Conservation (phyloP, 768 basidiomycete genomes). For the Paxillus involutus region DNA sequence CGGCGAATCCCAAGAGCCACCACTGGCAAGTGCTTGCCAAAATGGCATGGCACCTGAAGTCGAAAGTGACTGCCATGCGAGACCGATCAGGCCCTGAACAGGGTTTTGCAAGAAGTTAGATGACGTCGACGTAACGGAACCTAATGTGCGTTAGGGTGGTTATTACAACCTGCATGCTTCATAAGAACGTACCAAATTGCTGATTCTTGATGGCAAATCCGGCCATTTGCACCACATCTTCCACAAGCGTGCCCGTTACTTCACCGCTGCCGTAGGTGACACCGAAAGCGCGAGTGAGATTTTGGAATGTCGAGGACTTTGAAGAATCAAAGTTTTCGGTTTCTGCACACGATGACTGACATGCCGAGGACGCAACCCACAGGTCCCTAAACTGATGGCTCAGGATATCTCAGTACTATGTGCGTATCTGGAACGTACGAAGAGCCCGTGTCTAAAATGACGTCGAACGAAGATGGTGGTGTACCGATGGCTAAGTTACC, state of each 20-base stretch:
- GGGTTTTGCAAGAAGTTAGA: slow-evolving; percentile 46
- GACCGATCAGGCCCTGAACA: slow-evolving; percentile 71
- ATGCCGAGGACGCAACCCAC: slow-evolving; percentile 44
- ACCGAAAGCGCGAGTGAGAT: slow-evolving; percentile 31
- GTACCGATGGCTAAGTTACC: slow-evolving; percentile 43
- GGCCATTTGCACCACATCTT: slow-evolving; percentile 74
- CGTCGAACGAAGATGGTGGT: slow-evolving; percentile 43
- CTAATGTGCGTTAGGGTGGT: slow-evolving; percentile 37
- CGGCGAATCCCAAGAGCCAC: slow-evolving; percentile 42
- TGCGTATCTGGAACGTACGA: slow-evolving; percentile 21
- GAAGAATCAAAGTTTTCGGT: slow-evolving; percentile 33
- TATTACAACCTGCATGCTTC: background rate
- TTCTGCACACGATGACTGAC: slow-evolving; percentile 31
- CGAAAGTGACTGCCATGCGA: slow-evolving; percentile 64
- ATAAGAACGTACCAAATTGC: slow-evolving; percentile 46
- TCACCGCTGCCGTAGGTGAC: slow-evolving; percentile 48
- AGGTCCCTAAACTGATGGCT: slow-evolving; percentile 41
- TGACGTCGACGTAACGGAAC: slow-evolving; percentile 23
- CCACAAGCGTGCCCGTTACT: slow-evolving; percentile 44
- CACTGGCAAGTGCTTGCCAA: slow-evolving; percentile 56
- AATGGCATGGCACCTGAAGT: slow-evolving; percentile 60
- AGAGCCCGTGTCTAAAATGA: slow-evolving; percentile 54
- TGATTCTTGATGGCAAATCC: slow-evolving; percentile 59
- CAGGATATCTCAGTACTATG: background rate
- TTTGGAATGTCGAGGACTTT: slow-evolving; percentile 37